A percentile compares a stretch with the other conserved stretches of the same genome.
phyloP scores from a whole-genome alignment of 1,284 basidiomycete species.

The Trichosporon asahii region DNA sequence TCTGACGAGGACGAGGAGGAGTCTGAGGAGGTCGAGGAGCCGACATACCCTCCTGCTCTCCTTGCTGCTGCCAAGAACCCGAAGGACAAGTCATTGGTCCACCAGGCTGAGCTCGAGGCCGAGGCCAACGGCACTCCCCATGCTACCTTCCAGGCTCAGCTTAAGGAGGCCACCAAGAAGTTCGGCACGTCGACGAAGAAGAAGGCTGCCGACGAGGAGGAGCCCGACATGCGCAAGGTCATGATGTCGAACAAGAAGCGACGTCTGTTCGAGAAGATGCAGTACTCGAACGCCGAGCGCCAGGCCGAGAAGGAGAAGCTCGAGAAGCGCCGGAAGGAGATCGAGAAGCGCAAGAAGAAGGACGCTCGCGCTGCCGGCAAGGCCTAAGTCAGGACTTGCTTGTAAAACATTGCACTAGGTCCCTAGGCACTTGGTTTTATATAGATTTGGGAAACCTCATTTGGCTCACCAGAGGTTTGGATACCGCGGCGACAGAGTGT shows the following conservation, averaged over 20 bases:
- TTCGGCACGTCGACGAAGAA: conserved; percentile 42
- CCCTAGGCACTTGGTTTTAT: conserved; percentile 2
- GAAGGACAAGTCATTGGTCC: conserved; percentile 66
- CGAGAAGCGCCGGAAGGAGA: conserved; percentile 60
- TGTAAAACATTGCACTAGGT: conserved; percentile 8
- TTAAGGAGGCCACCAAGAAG: conserved; percentile 64
- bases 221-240: conserved; percentile 86
- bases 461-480: conserved; percentile 6
- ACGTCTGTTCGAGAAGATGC: conserved; percentile 94
- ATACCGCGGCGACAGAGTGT: conserved; percentile 4
- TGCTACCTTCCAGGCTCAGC: conserved; percentile 74
- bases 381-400: conserved; percentile 1
- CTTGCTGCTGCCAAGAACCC: conserved; percentile 60
- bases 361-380: conserved; percentile 31
- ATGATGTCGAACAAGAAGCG: conserved; percentile 96
- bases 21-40: conserved; percentile 46
- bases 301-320: conserved; percentile 65
- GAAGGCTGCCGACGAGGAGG: conserved; percentile 57
- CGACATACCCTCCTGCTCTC: conserved; percentile 55
- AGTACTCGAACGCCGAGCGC: conserved; percentile 77
- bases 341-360: conserved; percentile 61
- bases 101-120: conserved; percentile 88
- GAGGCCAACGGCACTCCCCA: conserved; percentile 85
- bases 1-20: conserved; percentile 50
- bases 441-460: conserved; percentile 7